A percentile compares a stretch with the other conserved stretches of the same genome.
Evolutionary conservation across 1,284 basidiomycete genomes (phyloP).

Genomic region (Tilletia indica): DNA sequence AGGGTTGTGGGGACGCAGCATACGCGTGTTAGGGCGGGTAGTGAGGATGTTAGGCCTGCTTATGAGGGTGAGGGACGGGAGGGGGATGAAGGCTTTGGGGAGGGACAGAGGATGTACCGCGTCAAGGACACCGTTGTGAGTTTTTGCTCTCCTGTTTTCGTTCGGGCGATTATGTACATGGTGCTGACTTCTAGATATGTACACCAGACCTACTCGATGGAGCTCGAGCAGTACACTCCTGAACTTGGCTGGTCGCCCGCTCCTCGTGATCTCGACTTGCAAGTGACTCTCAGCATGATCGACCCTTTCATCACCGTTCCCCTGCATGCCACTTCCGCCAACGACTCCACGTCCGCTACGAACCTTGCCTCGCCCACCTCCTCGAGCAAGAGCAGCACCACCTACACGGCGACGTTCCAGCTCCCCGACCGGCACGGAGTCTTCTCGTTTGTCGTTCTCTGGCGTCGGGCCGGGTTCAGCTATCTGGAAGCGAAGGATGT

Average conservation of each 20-base stretch:
- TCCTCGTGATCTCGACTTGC: conserved; percentile 71
- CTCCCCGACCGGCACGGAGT: conserved; percentile 94
- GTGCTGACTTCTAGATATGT: background rate
- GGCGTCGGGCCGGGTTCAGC: conserved; percentile 80
- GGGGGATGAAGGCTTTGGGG: conserved; percentile 54
- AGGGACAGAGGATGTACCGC: conserved; percentile 65
- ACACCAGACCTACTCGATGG: conserved; percentile 69
- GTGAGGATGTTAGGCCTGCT: conserved; percentile 38
- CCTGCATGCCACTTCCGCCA: conserved; percentile 29
- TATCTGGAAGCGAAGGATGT: conserved; percentile 70
- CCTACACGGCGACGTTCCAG: conserved; percentile 74
- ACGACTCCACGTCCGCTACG: conserved; percentile 15
- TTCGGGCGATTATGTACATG: no score
- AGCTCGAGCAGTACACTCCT: conserved; percentile 68
- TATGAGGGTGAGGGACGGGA: conserved; percentile 53
- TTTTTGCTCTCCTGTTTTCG: conserved; percentile 25
- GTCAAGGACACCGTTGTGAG: conserved; percentile 80
- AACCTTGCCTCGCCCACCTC: conserved; percentile 44
- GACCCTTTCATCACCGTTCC: conserved; percentile 63
- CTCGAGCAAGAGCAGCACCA: conserved; percentile 56
- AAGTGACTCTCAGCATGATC: conserved; percentile 95
- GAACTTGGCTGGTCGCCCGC: conserved; percentile 70
- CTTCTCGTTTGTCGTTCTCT: conserved; percentile 88
- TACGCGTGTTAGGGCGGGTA: conserved; percentile 63
- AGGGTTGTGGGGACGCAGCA: conserved; percentile 76